Conservation (phyloP, 352 stramenopile species). For the Phytopythium ostracodes region DNA sequence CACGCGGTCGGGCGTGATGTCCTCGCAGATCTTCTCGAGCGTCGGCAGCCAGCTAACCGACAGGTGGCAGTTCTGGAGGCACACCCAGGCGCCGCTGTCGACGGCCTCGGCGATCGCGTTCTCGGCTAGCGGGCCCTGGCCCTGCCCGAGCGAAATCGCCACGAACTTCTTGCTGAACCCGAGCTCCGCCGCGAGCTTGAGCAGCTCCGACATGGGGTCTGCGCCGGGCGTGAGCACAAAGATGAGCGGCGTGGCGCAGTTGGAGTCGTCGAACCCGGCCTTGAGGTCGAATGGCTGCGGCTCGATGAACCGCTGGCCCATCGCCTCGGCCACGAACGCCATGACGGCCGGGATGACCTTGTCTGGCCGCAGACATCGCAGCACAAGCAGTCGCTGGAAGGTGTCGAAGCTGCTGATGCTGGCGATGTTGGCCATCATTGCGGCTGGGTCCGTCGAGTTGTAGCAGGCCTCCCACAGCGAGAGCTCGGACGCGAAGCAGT, state of each 20-base stretch:
- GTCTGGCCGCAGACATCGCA: slow-evolving; percentile 91
- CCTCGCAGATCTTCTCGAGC: slow-evolving; percentile 93
- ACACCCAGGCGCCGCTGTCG: slow-evolving; percentile 94
- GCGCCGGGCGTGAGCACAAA: slow-evolving; percentile 94
- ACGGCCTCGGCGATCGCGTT: slow-evolving; percentile 91
- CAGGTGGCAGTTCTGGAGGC: slow-evolving; percentile 95
- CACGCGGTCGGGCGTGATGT: slow-evolving; percentile 90
- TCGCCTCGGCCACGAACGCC: slow-evolving; percentile 87
- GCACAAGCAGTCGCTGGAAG: slow-evolving; percentile 89
- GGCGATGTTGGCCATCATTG: slow-evolving; percentile 45
- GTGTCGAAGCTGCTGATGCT: slow-evolving; percentile 59
- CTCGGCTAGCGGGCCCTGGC: slow-evolving; percentile 90
- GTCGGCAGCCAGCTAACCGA: slow-evolving; percentile 93
- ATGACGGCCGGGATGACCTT: slow-evolving; percentile 90
- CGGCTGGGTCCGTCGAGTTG: slow-evolving; percentile 84
- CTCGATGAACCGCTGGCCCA: slow-evolving; percentile 92
- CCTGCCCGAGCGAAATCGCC: slow-evolving; percentile 93
- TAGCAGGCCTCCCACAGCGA: slow-evolving; percentile 69
- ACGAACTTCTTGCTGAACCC: slow-evolving; percentile 92
- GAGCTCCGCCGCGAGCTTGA: slow-evolving; percentile 90
- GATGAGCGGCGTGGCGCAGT: slow-evolving; percentile 92
- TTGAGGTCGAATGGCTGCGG: slow-evolving; percentile 92
- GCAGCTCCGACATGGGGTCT: slow-evolving; percentile 93
- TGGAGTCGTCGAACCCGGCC: slow-evolving; percentile 91
- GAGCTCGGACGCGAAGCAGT: slow-evolving; percentile 49